phyloP scores from a whole-genome alignment of 169 alveolate genomes.

The Plasmodium ovale region DNA sequence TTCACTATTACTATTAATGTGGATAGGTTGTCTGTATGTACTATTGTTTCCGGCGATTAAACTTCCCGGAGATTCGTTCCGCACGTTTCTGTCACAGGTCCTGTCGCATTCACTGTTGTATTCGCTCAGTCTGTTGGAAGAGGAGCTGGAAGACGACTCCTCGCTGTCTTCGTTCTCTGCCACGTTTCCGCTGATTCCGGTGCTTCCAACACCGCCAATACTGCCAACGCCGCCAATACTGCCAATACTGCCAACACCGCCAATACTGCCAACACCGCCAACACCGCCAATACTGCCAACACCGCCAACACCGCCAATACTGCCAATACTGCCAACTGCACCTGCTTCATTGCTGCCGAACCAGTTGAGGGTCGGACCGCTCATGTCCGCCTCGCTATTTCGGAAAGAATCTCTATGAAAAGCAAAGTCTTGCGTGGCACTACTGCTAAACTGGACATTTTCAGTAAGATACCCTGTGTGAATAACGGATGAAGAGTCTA shows the following conservation, averaged over 20 bases:
- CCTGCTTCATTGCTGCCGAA: neutral
- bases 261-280: neutral
- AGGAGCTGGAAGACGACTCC: neutral
- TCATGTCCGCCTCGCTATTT: conserved; percentile 1
- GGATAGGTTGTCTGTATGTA: neutral
- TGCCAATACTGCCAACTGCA: neutral
- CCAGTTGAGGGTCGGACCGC: neutral
- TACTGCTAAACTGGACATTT: conserved; percentile 18
- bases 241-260: neutral
- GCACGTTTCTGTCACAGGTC: neutral
- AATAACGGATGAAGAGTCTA: conserved; percentile 5
- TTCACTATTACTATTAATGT: neutral
- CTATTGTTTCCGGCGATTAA: neutral
- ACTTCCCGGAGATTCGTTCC: neutral
- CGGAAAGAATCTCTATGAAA: conserved; percentile 17
- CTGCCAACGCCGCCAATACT: neutral
- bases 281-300: neutral
- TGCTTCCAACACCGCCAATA: neutral
- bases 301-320: neutral
- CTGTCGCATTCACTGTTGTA: conserved; percentile 7
- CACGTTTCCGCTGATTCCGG: too few species aligned
- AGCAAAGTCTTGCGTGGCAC: neutral
- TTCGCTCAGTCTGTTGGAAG: conserved; percentile 16
- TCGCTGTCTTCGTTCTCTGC: neutral
- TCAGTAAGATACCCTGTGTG: conserved; percentile 10